A percentile compares a stretch with the other conserved stretches of the same genome.
phyloP scores from a whole-genome alignment of 176 grass and related monocot species.

The Bothriochloa decipiens region DNA sequence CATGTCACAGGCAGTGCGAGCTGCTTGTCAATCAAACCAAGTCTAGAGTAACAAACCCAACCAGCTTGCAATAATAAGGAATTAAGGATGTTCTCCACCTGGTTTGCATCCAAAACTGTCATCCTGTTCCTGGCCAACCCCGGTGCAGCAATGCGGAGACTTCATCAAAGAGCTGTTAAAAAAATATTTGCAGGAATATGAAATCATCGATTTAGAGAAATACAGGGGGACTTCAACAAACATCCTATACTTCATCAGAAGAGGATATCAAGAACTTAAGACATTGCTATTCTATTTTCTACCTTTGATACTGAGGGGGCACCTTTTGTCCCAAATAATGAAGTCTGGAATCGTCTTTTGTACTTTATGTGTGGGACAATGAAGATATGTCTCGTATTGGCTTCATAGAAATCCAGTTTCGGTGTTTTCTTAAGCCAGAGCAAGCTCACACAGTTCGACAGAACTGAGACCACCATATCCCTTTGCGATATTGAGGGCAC shows the following conservation, averaged over 20 bases:
- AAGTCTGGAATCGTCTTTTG: background rate
- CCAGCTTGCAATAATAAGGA: background rate
- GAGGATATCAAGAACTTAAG: background rate
- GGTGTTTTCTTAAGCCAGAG: background rate
- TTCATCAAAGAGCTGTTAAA: background rate
- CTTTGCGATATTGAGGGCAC: background rate
- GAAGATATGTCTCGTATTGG: constrained; percentile 10
- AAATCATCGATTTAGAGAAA: background rate
- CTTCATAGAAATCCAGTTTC: constrained; percentile 33
- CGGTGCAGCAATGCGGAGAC: background rate
- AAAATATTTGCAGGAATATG: background rate
- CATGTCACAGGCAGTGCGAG: background rate
- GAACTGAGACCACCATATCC: background rate
- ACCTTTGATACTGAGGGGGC: background rate
- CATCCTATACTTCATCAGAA: background rate
- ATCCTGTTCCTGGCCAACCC: background rate
- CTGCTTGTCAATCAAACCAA: background rate
- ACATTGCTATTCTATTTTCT: background rate
- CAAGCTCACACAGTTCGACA: background rate
- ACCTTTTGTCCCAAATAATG: background rate
- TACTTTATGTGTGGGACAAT: constrained; percentile 19
- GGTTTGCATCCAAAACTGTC: background rate
- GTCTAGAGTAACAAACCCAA: background rate
- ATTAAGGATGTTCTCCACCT: background rate
- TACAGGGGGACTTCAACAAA: background rate